These are phyloP conservation scores for Lasiodiplodia gonubiensis DNA, from an alignment of 2,329 filamentous ascomycete species.

Conservation along the genomic window DNA sequence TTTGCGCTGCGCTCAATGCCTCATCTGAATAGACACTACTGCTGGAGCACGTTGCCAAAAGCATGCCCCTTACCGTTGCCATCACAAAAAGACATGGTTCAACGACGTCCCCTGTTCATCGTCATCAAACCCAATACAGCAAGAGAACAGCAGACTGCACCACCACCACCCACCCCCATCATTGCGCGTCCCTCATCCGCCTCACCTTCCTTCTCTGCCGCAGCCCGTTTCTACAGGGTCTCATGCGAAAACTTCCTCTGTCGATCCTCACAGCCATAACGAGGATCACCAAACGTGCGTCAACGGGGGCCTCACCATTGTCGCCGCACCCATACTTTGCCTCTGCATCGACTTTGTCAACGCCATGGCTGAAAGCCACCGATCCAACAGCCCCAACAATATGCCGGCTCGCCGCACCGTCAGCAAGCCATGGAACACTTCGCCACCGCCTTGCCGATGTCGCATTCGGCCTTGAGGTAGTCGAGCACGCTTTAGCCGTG, in stretches of 20 bases:
- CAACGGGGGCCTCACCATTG: slow-evolving; percentile 7
- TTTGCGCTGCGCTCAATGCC: neutral
- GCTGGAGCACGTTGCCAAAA: neutral
- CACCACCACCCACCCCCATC: neutral
- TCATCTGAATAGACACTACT: neutral
- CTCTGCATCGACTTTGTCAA: neutral
- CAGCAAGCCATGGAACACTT: neutral
- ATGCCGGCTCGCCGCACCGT: neutral
- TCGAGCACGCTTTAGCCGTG: neutral
- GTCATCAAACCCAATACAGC: neutral
- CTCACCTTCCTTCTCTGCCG: slow-evolving; percentile 6
- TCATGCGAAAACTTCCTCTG: neutral
- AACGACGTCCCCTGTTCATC: neutral
- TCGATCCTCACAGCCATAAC: neutral
- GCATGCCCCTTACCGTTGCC: neutral
- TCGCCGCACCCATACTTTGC: neutral
- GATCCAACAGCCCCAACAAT: neutral
- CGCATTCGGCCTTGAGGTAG: neutral
- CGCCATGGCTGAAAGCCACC: slow-evolving; percentile 14
- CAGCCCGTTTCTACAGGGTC: neutral
- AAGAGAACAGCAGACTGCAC: neutral
- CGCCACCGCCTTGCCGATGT: neutral
- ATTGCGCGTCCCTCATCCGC: neutral
- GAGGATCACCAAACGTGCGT: slow-evolving; percentile 8
- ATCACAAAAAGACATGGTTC: neutral